Percentiles rank a stretch among this genome's conserved stretches.
Conservation (phyloP, 257 asterid species). For the Henckelia pumila region DNA sequence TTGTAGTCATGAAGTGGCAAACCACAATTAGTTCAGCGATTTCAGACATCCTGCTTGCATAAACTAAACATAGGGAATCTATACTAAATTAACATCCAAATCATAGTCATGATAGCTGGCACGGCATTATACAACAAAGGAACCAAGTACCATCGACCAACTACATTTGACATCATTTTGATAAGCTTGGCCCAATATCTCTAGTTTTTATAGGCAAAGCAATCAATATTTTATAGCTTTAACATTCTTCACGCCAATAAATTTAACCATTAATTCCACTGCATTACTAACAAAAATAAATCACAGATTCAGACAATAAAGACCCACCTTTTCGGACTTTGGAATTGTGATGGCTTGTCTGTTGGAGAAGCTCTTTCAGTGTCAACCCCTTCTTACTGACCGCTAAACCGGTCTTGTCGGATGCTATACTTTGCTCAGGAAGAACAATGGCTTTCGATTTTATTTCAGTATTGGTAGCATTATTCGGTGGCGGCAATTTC, state of each 20-base stretch:
- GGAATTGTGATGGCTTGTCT: constrained; percentile 85
- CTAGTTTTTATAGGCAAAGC: neutral
- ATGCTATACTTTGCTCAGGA: constrained; percentile 86
- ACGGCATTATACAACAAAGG: neutral
- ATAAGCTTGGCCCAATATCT: neutral
- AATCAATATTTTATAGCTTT: neutral
- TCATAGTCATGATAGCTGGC: neutral
- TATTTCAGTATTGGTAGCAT: constrained; percentile 77
- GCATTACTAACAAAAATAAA: constrained; percentile 9
- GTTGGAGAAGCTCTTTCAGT: constrained; percentile 93
- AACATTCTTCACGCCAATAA: neutral
- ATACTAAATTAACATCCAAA: neutral
- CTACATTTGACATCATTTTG: neutral
- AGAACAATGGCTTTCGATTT: constrained; percentile 81
- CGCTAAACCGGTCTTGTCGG: constrained; percentile 79
- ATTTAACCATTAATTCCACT: neutral
- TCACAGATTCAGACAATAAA: neutral
- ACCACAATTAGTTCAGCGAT: neutral
- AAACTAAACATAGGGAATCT: neutral
- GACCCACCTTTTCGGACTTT: constrained; percentile 77
- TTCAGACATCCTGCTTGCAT: neutral
- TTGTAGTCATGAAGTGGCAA: neutral
- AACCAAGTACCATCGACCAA: neutral
- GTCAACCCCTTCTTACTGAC: constrained; percentile 85
- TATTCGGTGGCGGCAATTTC: constrained; percentile 92